A percentile compares a stretch with the other conserved stretches of the same genome.
Conservation (phyloP, 306 rosid genomes). For the Alnus glutinosa region DNA sequence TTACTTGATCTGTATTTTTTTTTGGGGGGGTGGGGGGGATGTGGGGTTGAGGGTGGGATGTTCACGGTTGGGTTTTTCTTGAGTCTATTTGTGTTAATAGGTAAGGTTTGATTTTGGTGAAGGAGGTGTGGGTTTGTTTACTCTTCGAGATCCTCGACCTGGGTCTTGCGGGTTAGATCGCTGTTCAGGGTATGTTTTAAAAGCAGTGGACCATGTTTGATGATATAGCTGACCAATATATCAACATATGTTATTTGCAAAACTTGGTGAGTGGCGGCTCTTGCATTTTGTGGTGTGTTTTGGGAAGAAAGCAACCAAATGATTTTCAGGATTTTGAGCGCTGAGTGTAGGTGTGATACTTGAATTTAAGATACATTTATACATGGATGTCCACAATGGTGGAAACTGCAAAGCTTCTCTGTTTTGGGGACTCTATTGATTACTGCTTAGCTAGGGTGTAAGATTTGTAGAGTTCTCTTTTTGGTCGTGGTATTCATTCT, state of each 20-base stretch:
- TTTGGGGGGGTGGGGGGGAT: no score
- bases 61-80: background rate
- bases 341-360: background rate
- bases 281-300: background rate
- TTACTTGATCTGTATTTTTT: no score
- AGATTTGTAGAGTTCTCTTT: no score
- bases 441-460: no score
- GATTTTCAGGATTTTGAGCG: background rate
- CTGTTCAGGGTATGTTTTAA: background rate
- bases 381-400: background rate
- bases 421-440: no score
- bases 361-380: background rate
- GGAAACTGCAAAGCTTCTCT: no score
- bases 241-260: background rate
- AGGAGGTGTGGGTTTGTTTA: background rate
- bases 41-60: background rate
- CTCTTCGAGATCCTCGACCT: no score
- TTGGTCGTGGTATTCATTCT: no score
- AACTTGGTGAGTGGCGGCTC: background rate
- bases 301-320: background rate
- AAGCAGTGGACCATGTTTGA: background rate
- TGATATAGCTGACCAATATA: background rate
- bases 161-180: background rate
- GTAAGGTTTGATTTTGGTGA: background rate
- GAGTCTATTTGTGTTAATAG: background rate